Evolutionary conservation across 2,329 filamentous ascomycete genomes (phyloP).

Genomic region (Cadophora gregata): DNA sequence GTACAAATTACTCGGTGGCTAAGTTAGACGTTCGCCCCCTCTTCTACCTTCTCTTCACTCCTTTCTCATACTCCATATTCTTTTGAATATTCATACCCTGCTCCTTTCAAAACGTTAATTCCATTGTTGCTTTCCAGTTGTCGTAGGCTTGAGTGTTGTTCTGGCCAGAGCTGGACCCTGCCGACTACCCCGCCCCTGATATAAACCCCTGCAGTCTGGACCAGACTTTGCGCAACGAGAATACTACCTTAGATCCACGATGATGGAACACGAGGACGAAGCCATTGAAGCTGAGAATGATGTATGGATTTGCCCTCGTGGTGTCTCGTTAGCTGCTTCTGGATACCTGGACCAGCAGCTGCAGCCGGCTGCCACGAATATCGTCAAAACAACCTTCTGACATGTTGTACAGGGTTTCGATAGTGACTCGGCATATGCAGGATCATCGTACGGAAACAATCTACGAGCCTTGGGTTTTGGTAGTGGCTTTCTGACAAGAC

Average conservation of each 20-base stretch:
- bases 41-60: not conserved
- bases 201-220: not conserved
- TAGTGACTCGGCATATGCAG: conserved; percentile 33
- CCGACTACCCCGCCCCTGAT: conserved; percentile 9
- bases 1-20: conserved; percentile 5
- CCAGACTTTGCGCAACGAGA: conserved; percentile 3
- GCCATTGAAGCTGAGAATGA: conserved; percentile 22
- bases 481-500: conserved; percentile 1
- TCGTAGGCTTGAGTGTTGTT: not conserved
- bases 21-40: conserved; percentile 7
- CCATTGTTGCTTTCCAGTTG: no score
- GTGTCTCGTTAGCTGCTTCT: not conserved
- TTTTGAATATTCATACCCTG: not conserved
- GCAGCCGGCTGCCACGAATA: not conserved
- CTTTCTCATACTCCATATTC: not conserved
- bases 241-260: not conserved
- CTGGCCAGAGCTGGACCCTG: not conserved
- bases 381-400: not conserved
- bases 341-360: not conserved
- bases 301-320: conserved; percentile 15
- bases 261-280: conserved; percentile 14
- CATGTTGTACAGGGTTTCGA: conserved; percentile 28
- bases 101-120: not conserved
- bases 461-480: not conserved
- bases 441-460: conserved; percentile 25